These are phyloP conservation scores for Ceratocystis ficicola DNA, from an alignment of 2,329 filamentous ascomycete genomes.

Conservation along the genomic window DNA sequence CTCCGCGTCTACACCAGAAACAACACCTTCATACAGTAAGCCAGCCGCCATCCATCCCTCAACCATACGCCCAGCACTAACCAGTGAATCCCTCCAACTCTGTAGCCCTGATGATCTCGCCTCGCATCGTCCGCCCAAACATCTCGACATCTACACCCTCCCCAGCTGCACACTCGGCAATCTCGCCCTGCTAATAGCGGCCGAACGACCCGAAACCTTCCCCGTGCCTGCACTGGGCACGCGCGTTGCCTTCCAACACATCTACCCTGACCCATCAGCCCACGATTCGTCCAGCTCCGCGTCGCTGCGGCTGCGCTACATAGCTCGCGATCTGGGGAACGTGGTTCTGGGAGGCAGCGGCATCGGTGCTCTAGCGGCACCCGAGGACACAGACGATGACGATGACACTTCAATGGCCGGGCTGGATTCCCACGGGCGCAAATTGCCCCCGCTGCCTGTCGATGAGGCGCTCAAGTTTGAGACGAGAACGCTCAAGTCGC, in stretches of 20 bases:
- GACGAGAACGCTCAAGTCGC: conserved; percentile 62
- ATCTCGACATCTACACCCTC: conserved; percentile 79
- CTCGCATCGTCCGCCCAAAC: conserved; percentile 45
- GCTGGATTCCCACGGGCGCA: conserved; percentile 68
- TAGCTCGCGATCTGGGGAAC: conserved; percentile 70
- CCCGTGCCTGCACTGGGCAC: conserved; percentile 67
- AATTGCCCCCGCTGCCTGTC: conserved; percentile 39
- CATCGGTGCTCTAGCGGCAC: conserved; percentile 31
- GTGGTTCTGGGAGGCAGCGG: conserved; percentile 59
- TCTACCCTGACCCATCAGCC: conserved; percentile 60
- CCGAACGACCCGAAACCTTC: conserved; percentile 52
- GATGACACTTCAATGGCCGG: conserved; percentile 34
- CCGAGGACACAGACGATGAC: conserved; percentile 25
- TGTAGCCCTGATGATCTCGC: conserved; percentile 58
- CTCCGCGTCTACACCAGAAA: conserved; percentile 74
- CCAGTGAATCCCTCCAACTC: background rate
- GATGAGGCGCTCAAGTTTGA: conserved; percentile 42
- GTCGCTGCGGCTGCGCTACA: conserved; percentile 42
- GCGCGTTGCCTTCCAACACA: conserved; percentile 72
- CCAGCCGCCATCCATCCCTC: background rate
- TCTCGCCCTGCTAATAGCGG: conserved; percentile 63
- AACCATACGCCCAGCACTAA: background rate
- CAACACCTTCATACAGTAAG: conserved; percentile 57
- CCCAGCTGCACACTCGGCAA: conserved; percentile 67
- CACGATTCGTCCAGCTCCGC: conserved; percentile 22